Evolutionary conservation across 2,329 filamentous ascomycete species (phyloP), one percentile per base, ranked within the genome.

Genomic region (Fusarium neocosmosporiellum): DNA sequence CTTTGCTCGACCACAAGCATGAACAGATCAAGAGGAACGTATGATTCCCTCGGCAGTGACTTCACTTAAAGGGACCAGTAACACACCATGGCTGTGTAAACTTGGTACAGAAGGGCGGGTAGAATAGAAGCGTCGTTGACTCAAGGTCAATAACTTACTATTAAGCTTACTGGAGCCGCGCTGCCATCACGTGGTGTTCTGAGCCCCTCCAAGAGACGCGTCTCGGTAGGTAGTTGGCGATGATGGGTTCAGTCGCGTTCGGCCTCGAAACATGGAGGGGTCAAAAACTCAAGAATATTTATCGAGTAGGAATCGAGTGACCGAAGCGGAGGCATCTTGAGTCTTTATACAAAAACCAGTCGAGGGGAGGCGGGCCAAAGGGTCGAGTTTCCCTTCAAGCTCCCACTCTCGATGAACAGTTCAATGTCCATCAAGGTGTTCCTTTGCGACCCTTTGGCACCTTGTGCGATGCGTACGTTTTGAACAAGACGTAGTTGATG

Each of bases 381-480:
- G 36, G 36, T 27, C 43, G 29, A 54, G 29, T 24, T 22, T 54
- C 31, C 29, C 18, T 22, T 54, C 39, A 22, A 48, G 29, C 39
- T 33, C 41, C 20, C 18, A 27, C 29, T 31, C 63, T 62, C 43
- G 29, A 54, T 60, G 50, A 58, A 31, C 29, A 10, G 54, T 59
- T 31, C 50, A 18, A 67, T 53, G 46, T 13, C 71, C 60, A 73
- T 73, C 71, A 73, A 37, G 67, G 71, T 73, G 53, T 37, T 27
- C n/a, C 62, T 13, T 29, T 13, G 22, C 41, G 18, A 55, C 20
- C 27, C 20, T 50, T 18, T 4, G 18, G 29, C 20, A 29, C 20
- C 41, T 61, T 37, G 20, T 48, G 22, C 27, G 59, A 50, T 50
- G 41, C n/a, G 10, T 18, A 16, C 24, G 24, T 14, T 18, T 33